These are phyloP conservation scores for Acer negundo DNA, from an alignment of 345 rosid genomes.

Conservation along the genomic window DNA sequence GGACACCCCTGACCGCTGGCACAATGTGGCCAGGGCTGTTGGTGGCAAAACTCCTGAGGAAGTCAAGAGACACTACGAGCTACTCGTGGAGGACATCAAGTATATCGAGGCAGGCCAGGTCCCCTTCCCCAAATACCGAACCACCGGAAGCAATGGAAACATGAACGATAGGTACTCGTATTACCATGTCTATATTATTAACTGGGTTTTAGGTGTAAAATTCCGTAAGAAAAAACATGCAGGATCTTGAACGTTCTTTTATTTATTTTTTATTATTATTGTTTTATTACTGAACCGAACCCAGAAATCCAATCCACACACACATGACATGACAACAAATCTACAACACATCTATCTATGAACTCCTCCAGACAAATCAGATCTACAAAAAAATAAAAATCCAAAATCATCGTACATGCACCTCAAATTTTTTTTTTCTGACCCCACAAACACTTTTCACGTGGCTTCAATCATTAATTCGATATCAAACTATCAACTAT, in stretches of 20 bases:
- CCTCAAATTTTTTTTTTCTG: slow-evolving; percentile 17
- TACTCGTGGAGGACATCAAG: slow-evolving; percentile 70
- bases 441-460: slow-evolving; percentile 39
- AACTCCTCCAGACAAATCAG: neutral
- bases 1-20: slow-evolving; percentile 98
- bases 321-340: slow-evolving; percentile 2
- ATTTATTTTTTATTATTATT: no score
- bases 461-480: slow-evolving; percentile 30
- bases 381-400: neutral
- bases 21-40: slow-evolving; percentile 88
- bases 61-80: slow-evolving; percentile 79
- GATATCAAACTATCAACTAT: neutral
- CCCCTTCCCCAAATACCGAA: slow-evolving; percentile 79
- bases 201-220: no score
- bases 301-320: neutral
- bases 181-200: no score
- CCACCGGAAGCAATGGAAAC: slow-evolving; percentile 37
- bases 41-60: slow-evolving; percentile 87
- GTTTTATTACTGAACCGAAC: no score
- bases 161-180: slow-evolving; percentile 20
- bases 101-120: slow-evolving; percentile 80
- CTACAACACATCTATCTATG: neutral
- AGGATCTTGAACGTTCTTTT: no score
- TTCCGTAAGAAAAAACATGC: no score
- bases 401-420: slow-evolving; percentile 7